Base-by-base conservation (phyloP, 495 filamentous ascomycete species). In the Penicillium mononematosum region DNA sequence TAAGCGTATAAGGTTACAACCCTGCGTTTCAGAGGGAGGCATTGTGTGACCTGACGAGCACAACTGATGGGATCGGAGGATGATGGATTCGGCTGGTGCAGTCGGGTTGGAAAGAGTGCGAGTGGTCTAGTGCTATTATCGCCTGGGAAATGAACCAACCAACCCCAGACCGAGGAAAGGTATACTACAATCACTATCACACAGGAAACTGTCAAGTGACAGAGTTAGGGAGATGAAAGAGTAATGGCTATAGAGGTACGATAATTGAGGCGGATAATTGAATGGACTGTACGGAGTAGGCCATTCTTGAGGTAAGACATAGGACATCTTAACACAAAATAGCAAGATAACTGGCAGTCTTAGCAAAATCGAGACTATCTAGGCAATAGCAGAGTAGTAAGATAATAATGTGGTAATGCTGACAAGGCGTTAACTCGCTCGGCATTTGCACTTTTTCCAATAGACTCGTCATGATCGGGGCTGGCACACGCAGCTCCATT, bases 21-120 rank as follows among this genome's bases (percentile, higher is more conserved):
- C 63, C 43, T 55, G 41, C 53, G 51, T 61, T 39, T 55, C 53
- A 48, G 58, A 10, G 36, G 29, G 25, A 48, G 45, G 19, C 42
- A 34, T 50, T 59, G 62, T 65, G 44, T 53, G 22, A 68, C 65
- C 17, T 43, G 32, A 36, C 19, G 9, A 39, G 48, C 39, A 7
- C n/a, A 12, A 14, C 45, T 61, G 55, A 53, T 68, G 55, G 58
- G 52, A 63, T 54, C 65, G 65, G 65, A 68, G 65, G 62, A 61
- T 68, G 62, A 62, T 49, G 58, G 53, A 42, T 39, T 36, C 54
- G 43, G 58, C 41, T 53, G 46, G 45, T 45, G 29, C 50, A 45
- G 65, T 65, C 48, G n/a, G 17, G 53, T 65, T 65, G 48, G 56
- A 61, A 65, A 65, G 54, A 24, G 7, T 12, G 31, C 19, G 20